Base-by-base conservation (phyloP, 441 rosid genomes). In the Mallotus repandus region DNA sequence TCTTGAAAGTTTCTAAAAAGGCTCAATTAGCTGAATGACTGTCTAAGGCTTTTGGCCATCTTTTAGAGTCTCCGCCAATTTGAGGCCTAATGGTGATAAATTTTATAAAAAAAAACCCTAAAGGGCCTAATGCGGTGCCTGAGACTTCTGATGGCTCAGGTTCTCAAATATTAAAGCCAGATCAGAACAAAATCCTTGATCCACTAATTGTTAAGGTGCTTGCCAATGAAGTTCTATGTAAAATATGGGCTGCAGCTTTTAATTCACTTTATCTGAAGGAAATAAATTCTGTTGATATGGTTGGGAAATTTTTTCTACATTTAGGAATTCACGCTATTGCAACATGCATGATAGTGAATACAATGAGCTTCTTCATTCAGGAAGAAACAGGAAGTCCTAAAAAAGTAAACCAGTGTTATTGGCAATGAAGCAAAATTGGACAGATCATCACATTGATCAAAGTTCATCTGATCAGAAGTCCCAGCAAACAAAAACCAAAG, bases 271-370 rank as follows among this genome's bases (percentile, higher is more conserved):
- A 78, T 78, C 64, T 74, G 62, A 69, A 79, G 75, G 82, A 80
- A 65, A 74, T 74, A 60, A 75, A 79, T 43, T 76, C 84, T 68
- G 74, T 78, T 57, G 87, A 82, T 74, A 71, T 72, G 83, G 87
- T 85, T 69, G 82, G 74, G 69, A 88, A 73, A 66, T 93, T 90
- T 79, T 69, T 91, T 84, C 87, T 50, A 77, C 76, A 38, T 90
- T 85, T 75, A 86, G 97, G 85, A 88, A 85, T 81, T 87, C 92
- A 55, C 74, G 82, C 60, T 88, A 73, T 76, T 62, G 48, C 43
- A 72, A 84, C 43, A 89, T 83, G 66, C 77, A 81, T 55, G 76
- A 81, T 63, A 70, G 77, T 64, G 61, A 81, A 82, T 78, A 71
- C 77, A 74, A 76, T 70, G 77, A 78, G 71, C 62, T 67, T 60